phyloP scores from a whole-genome alignment of 768 basidiomycete species.

The Bullera alba region DNA sequence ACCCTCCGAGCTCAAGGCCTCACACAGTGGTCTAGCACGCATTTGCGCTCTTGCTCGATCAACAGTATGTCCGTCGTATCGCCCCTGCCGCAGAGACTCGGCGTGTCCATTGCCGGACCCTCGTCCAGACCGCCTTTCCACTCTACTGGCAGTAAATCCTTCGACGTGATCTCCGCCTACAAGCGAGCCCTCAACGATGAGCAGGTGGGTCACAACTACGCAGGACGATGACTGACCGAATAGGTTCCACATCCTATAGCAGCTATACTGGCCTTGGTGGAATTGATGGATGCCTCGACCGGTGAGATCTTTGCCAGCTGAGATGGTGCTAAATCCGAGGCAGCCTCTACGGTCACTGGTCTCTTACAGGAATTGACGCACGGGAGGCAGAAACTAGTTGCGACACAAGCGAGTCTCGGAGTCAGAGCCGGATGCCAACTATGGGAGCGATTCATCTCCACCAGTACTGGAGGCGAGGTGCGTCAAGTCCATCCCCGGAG shows the following conservation, averaged over 20 bases:
- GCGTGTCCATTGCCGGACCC: background rate
- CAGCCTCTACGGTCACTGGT: conserved; percentile 41
- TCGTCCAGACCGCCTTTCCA: background rate
- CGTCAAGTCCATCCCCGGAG: conserved; percentile 1
- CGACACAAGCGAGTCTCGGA: conserved; percentile 42
- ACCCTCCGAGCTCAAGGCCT: no score
- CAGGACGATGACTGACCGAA: no score
- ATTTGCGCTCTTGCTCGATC: no score
- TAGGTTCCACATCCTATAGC: conserved; percentile 59
- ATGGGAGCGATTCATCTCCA: conserved; percentile 45
- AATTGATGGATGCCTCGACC: conserved; percentile 70
- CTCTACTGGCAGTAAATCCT: background rate
- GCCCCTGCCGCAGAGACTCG: background rate
- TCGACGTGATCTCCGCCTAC: conserved; percentile 1
- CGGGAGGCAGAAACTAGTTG: conserved; percentile 59
- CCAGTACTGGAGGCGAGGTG: conserved; percentile 37
- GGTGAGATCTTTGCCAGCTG: conserved; percentile 50
- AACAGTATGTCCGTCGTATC: background rate
- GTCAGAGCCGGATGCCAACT: conserved; percentile 46
- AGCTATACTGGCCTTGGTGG: conserved; percentile 75
- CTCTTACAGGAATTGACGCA: conserved; percentile 66
- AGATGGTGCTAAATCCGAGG: background rate
- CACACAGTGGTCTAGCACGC: no score
- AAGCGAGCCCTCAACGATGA: background rate
- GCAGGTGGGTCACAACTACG: background rate